Evolutionary conservation across 805 yeast genomes (phyloP).

Genomic region (Cyberlindnera nakhonratchasimensis): DNA sequence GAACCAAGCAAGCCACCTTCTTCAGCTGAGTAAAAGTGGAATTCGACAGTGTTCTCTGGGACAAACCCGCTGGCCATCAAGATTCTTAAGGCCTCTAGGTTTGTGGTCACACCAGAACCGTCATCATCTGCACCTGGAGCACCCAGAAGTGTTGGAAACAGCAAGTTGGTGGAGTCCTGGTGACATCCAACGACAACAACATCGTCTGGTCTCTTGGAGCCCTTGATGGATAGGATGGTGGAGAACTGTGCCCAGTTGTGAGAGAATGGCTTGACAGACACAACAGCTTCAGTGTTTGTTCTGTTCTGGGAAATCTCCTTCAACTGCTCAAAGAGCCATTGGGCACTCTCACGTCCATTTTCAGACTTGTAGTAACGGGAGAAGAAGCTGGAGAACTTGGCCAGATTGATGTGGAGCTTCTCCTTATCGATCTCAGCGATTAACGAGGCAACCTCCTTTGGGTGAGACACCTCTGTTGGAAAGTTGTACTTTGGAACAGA

Average conservation of each 20-base stretch:
- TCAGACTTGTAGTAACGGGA: constrained; percentile 75
- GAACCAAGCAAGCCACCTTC: constrained; percentile 92
- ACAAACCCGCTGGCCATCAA: constrained; percentile 42
- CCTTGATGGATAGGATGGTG: constrained; percentile 61
- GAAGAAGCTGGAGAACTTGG: constrained; percentile 62
- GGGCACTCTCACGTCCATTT: constrained; percentile 65
- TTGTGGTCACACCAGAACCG: constrained; percentile 82
- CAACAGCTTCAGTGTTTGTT: constrained; percentile 22
- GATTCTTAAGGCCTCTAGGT: constrained; percentile 69
- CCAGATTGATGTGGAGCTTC: constrained; percentile 50
- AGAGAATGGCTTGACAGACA: constrained; percentile 46
- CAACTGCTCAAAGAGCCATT: constrained; percentile 60
- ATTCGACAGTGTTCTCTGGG: constrained; percentile 76
- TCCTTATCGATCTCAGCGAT: constrained; percentile 42
- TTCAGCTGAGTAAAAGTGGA: constrained; percentile 94
- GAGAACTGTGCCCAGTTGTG: constrained; percentile 84
- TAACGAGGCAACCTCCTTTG: constrained; percentile 39
- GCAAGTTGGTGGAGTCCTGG: constrained; percentile 75
- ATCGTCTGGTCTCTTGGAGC: constrained; percentile 37
- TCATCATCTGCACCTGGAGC: constrained; percentile 98
- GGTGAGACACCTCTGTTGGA: constrained; percentile 45
- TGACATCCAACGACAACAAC: constrained; percentile 83
- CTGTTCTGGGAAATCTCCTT: constrained; percentile 26
- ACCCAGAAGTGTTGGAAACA: constrained; percentile 61
- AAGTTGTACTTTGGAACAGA: constrained; percentile 38